phyloP scores from a whole-genome alignment of 805 yeast genomes.

The Limtongozyma cylindracea region DNA sequence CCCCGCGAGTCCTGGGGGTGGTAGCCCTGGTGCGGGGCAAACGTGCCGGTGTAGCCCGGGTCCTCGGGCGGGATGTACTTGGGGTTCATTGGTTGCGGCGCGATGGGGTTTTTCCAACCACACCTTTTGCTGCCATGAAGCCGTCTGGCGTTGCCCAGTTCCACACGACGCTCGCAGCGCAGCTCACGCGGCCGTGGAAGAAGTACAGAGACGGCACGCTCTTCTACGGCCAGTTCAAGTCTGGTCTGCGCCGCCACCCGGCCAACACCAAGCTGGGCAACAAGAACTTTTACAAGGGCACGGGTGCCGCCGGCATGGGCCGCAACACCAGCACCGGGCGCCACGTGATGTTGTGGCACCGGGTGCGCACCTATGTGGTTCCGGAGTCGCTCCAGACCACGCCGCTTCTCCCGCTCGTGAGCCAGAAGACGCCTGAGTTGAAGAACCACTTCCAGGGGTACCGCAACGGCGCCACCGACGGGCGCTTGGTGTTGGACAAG shows the following conservation, averaged over 20 bases:
- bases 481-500: conserved; percentile 46
- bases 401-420: conserved; percentile 49
- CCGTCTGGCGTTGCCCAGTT: conserved; percentile 3
- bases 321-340: conserved; percentile 46
- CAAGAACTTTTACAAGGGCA: conserved; percentile 87
- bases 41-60: no score
- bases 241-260: conserved; percentile 66
- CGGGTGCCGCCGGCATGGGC: conserved; percentile 88
- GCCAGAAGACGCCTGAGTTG: conserved; percentile 46
- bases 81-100: no score
- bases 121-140: no score
- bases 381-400: conserved; percentile 21
- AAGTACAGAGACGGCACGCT: conserved; percentile 60
- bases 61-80: no score
- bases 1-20: no score
- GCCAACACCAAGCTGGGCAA: conserved; percentile 87
- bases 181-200: conserved; percentile 73
- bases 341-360: conserved; percentile 57
- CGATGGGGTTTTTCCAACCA: no score
- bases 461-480: conserved; percentile 44
- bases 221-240: conserved; percentile 55
- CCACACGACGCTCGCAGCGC: conserved; percentile 8
- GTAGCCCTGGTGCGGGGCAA: no score
- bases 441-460: conserved; percentile 48
- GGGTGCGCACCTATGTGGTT: conserved; percentile 75